A percentile compares a stretch with the other conserved stretches of the same genome.
phyloP scores from a whole-genome alignment of 2,329 filamentous ascomycete species.

The Cercospora nicotianae region DNA sequence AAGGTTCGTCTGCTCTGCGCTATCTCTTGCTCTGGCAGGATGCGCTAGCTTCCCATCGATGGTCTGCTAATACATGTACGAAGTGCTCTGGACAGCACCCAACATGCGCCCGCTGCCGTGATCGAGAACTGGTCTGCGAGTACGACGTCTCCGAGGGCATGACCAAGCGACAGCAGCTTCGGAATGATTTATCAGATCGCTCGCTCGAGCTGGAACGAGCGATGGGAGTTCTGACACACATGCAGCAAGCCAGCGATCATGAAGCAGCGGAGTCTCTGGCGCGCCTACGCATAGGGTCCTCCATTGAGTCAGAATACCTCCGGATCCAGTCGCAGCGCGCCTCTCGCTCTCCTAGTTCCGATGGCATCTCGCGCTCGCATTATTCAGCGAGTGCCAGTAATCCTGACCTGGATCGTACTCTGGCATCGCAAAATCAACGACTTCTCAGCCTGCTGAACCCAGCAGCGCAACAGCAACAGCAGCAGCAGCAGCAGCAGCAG shows the following conservation, averaged over 20 bases:
- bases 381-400: not conserved
- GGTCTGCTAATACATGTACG: not conserved
- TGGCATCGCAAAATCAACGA: slow-evolving; percentile 4
- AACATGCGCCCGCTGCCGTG: slow-evolving; percentile 17
- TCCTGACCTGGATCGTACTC: not conserved
- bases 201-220: slow-evolving; percentile 16
- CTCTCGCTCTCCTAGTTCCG: slow-evolving; percentile 4
- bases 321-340: slow-evolving; percentile 5
- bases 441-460: slow-evolving; percentile 1
- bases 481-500: not conserved
- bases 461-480: not conserved
- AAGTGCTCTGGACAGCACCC: slow-evolving; percentile 25
- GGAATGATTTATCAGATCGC: slow-evolving; percentile 18
- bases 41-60: not conserved
- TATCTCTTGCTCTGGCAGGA: not conserved
- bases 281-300: slow-evolving; percentile 24
- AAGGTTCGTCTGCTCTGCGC: slow-evolving; percentile 11
- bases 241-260: slow-evolving; percentile 25
- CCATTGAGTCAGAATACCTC: slow-evolving; percentile 13
- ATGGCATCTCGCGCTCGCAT: not conserved
- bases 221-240: slow-evolving; percentile 15
- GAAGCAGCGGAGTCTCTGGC: slow-evolving; percentile 26
- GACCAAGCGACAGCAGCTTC: slow-evolving; percentile 26
- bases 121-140: slow-evolving; percentile 15
- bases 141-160: slow-evolving; percentile 29